These are phyloP conservation scores for Aaosphaeria pasadenensis DNA, from an alignment of 2,329 filamentous ascomycete species.

Conservation along the genomic window DNA sequence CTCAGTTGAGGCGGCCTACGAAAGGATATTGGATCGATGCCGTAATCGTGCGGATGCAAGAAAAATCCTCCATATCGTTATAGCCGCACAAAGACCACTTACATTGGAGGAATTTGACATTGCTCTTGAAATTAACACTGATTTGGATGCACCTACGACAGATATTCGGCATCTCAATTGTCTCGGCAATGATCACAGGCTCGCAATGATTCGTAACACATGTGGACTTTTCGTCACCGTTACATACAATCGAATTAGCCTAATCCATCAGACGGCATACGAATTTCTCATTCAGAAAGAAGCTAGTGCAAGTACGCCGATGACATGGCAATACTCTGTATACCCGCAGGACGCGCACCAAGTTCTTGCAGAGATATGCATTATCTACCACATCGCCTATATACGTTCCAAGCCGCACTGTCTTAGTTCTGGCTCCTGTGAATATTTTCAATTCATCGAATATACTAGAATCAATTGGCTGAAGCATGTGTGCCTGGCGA, in stretches of 20 bases:
- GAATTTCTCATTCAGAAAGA: slow-evolving; percentile 18
- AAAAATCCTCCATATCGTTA: slow-evolving; percentile 19
- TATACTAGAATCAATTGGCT: neutral
- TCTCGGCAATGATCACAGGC: slow-evolving; percentile 3
- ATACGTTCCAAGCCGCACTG: neutral
- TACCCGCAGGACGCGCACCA: slow-evolving; percentile 2
- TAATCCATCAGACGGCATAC: slow-evolving; percentile 28
- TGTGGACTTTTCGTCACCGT: slow-evolving; percentile 26
- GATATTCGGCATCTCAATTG: neutral
- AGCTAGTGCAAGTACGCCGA: neutral
- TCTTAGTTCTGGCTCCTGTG: neutral
- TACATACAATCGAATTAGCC: slow-evolving; percentile 14
- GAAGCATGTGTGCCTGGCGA: neutral
- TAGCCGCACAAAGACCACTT: slow-evolving; percentile 21
- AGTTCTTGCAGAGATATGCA: slow-evolving; percentile 1
- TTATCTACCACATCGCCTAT: neutral
- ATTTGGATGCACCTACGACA: neutral
- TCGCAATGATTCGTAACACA: slow-evolving; percentile 4
- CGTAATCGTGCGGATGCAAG: slow-evolving; percentile 1
- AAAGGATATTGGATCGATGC: slow-evolving; percentile 15
- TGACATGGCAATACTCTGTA: slow-evolving; percentile 6
- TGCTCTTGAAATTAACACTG: slow-evolving; percentile 10
- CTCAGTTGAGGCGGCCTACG: slow-evolving; percentile 24
- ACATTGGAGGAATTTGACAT: slow-evolving; percentile 18
- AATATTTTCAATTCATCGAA: neutral